Percentiles rank a stretch among this genome's conserved stretches.
Conservation (phyloP, 768 basidiomycete genomes). For the Crepidotus variabilis region DNA sequence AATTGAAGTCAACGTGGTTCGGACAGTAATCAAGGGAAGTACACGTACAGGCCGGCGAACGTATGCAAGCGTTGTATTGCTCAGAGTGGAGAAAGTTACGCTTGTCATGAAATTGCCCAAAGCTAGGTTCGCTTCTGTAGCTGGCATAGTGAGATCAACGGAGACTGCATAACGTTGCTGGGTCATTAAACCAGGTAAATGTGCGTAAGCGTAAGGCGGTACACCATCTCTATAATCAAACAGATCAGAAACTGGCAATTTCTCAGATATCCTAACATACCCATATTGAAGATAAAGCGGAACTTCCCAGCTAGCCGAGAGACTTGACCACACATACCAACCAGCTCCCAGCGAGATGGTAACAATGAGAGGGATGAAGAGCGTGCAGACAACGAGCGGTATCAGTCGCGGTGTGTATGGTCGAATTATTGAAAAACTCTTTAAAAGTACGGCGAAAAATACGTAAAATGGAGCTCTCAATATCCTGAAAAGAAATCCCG, state of each 20-base stretch:
- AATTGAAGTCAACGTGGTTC: conserved; percentile 2
- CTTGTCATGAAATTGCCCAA: conserved; percentile 86
- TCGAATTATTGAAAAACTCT: conserved; percentile 34
- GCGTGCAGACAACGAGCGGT: conserved; percentile 57
- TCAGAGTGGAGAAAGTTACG: conserved; percentile 52
- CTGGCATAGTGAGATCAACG: conserved; percentile 61
- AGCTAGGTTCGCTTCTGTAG: conserved; percentile 60
- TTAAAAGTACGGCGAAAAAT: conserved; percentile 10
- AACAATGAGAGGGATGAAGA: conserved; percentile 59
- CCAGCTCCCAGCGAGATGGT: conserved; percentile 65
- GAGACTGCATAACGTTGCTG: conserved; percentile 76
- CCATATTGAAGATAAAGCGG: conserved; percentile 78
- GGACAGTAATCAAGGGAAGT: neutral
- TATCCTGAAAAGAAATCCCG: neutral
- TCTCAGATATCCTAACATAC: conserved; percentile 34
- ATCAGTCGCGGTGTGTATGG: conserved; percentile 60
- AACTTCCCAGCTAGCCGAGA: conserved; percentile 67
- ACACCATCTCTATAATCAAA: conserved; percentile 49
- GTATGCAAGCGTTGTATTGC: conserved; percentile 59
- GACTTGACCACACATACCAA: conserved; percentile 68
- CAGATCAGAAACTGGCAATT: conserved; percentile 1
- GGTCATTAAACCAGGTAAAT: conserved; percentile 47
- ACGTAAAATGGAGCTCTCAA: conserved; percentile 11
- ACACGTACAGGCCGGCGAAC: conserved; percentile 64
- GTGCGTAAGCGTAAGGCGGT: conserved; percentile 57